These are phyloP conservation scores for Phytophthora sojae DNA, from an alignment of 352 stramenopile genomes.

Conservation along the genomic window DNA sequence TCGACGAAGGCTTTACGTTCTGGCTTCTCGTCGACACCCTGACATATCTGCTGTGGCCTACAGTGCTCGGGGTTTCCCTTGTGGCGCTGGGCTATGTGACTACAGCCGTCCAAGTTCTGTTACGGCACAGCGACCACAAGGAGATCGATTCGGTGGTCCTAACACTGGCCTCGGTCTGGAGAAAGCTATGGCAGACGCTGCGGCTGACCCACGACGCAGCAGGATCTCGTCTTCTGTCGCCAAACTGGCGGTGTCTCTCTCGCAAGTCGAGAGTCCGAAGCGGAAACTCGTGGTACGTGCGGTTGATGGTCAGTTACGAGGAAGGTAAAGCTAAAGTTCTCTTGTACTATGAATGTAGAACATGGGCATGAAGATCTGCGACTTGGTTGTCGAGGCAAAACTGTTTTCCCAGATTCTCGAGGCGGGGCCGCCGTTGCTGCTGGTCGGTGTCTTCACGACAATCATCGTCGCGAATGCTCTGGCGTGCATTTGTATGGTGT, in stretches of 20 bases:
- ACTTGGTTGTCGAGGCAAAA: slow-evolving; percentile 1
- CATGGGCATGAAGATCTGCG: background rate
- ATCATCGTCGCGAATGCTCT: slow-evolving; percentile 1
- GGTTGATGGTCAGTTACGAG: no score
- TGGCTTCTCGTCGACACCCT: slow-evolving; percentile 9
- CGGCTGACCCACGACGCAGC: background rate
- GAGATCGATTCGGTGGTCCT: no score
- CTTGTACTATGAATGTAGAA: background rate
- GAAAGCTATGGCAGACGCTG: background rate
- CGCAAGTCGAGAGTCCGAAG: background rate
- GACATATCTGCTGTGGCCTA: no score
- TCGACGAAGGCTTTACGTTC: slow-evolving; percentile 34
- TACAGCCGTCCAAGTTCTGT: background rate
- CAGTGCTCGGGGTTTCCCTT: no score
- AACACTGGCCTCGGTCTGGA: no score
- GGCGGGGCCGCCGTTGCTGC: background rate
- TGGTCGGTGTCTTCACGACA: slow-evolving; percentile 3
- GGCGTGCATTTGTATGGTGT: slow-evolving; percentile 3
- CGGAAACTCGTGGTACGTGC: slow-evolving; percentile 7
- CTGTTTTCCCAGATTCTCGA: slow-evolving; percentile 5
- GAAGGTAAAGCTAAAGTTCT: no score
- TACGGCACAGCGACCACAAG: slow-evolving; percentile 15
- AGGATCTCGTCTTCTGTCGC: background rate
- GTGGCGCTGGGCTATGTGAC: no score
- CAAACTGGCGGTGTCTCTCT: background rate